These are phyloP conservation scores for Alternaria novae-zelandiae DNA, from an alignment of 2,329 filamentous ascomycete species.

Conservation along the genomic window DNA sequence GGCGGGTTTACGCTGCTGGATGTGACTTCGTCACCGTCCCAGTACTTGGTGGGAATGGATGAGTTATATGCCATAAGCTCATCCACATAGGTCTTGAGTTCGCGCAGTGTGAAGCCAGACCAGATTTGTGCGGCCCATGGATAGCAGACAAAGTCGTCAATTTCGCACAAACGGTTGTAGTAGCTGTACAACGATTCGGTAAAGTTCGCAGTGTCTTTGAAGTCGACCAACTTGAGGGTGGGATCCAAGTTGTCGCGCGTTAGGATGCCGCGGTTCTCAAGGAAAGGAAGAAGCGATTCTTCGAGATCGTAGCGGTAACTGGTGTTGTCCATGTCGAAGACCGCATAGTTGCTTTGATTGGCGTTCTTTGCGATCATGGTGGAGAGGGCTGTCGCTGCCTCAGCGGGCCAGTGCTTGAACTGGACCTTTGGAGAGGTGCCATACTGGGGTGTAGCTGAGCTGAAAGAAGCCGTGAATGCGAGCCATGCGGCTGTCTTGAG, in stretches of 20 bases:
- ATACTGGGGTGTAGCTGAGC: constrained; percentile 22
- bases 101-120: constrained; percentile 34
- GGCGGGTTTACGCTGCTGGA: constrained; percentile 28
- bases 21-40: constrained; percentile 34
- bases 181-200: constrained; percentile 41
- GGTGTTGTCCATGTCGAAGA: constrained; percentile 44
- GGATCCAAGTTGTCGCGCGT: constrained; percentile 39
- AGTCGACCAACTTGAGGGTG: constrained; percentile 37
- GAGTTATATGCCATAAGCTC: constrained; percentile 38
- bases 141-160: constrained; percentile 40
- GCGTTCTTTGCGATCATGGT: constrained; percentile 39
- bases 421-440: constrained; percentile 22
- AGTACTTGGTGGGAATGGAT: constrained; percentile 32
- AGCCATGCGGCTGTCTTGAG: constrained; percentile 31
- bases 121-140: constrained; percentile 40
- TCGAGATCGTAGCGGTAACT: constrained; percentile 40
- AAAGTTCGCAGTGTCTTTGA: constrained; percentile 42
- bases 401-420: constrained; percentile 34
- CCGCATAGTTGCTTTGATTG: constrained; percentile 40
- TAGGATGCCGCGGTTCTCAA: constrained; percentile 41
- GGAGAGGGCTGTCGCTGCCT: constrained; percentile 33
- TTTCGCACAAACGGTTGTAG: constrained; percentile 38
- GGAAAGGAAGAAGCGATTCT: constrained; percentile 37
- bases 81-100: constrained; percentile 37
- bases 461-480: constrained; percentile 8